Conservation (phyloP, 768 basidiomycete genomes). For the Terana coerulea region DNA sequence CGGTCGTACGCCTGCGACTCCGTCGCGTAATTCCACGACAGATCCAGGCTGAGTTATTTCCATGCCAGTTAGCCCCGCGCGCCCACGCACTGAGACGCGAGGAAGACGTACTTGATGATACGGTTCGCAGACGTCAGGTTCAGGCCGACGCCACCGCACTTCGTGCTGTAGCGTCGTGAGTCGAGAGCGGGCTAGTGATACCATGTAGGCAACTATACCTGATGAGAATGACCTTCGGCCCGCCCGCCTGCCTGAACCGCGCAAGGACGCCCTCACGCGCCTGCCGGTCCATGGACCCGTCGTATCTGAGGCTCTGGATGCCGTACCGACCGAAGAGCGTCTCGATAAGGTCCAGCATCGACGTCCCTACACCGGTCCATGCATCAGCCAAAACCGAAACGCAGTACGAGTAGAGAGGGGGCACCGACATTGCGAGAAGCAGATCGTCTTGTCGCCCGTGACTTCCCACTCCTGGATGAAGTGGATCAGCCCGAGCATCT, state of each 20-base stretch:
- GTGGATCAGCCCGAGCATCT: constrained; percentile 57
- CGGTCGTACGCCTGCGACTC: constrained; percentile 64
- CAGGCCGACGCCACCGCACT: constrained; percentile 64
- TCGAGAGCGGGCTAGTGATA: not conserved
- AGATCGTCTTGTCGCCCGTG: constrained; percentile 65
- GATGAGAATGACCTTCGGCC: constrained; percentile 63
- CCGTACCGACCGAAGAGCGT: constrained; percentile 56
- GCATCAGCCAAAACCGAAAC: not conserved
- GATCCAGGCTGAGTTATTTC: constrained; percentile 49
- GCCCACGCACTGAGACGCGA: not conserved
- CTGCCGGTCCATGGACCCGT: constrained; percentile 61
- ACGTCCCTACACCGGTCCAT: constrained; percentile 50
- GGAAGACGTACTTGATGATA: constrained; percentile 50
- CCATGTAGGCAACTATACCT: constrained; percentile 36
- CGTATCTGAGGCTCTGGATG: constrained; percentile 56
- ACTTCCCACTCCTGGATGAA: constrained; percentile 56
- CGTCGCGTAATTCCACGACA: constrained; percentile 71
- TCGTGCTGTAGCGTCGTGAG: constrained; percentile 48
- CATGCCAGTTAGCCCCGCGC: no score
- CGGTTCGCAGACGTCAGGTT: constrained; percentile 69
- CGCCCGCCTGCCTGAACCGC: constrained; percentile 50
- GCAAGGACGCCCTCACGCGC: constrained; percentile 47
- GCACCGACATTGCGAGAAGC: constrained; percentile 63
- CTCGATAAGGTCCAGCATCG: constrained; percentile 65
- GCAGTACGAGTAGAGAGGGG: not conserved